A percentile compares a stretch with the other conserved stretches of the same genome.
phyloP scores from a whole-genome alignment of 2,329 filamentous ascomycete genomes.

The Fusarium sp. region DNA sequence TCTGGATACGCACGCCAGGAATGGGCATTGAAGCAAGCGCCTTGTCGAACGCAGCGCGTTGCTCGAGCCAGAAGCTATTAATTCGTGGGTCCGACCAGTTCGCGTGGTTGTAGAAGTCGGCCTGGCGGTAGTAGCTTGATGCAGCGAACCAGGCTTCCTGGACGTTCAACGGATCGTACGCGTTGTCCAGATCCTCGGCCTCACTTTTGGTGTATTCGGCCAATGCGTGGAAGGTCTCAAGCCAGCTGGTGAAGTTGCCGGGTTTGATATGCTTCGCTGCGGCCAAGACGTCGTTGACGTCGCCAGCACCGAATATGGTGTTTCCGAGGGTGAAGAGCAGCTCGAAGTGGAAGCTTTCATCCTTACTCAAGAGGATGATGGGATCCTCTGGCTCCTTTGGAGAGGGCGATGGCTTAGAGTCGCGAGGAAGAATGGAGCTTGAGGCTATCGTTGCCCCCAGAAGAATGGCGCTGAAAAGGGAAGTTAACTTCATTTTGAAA shows the following conservation, averaged over 20 bases:
- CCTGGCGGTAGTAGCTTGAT: neutral
- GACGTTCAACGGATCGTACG: neutral
- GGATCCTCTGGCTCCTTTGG: rapidly evolving
- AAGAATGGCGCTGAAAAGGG: neutral
- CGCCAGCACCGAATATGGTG: neutral
- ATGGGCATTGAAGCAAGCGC: neutral
- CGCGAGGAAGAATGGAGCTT: neutral
- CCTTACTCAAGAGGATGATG: neutral
- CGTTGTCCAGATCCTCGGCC: neutral
- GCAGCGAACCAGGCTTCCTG: neutral
- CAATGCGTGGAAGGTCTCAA: neutral
- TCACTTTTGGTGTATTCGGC: neutral
- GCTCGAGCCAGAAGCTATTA: neutral
- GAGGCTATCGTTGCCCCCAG: neutral
- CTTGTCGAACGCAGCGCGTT: neutral
- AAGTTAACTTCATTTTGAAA: neutral
- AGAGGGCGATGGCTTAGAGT: rapidly evolving
- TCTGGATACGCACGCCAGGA: neutral
- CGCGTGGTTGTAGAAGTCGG: neutral
- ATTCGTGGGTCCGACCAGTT: neutral
- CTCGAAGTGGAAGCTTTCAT: neutral
- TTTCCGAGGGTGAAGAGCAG: neutral
- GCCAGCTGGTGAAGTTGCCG: neutral
- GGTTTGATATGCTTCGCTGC: neutral
- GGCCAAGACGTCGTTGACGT: neutral